These are phyloP conservation scores for Colletotrichum destructivum DNA, from an alignment of 2,329 filamentous ascomycete species.

Conservation along the genomic window DNA sequence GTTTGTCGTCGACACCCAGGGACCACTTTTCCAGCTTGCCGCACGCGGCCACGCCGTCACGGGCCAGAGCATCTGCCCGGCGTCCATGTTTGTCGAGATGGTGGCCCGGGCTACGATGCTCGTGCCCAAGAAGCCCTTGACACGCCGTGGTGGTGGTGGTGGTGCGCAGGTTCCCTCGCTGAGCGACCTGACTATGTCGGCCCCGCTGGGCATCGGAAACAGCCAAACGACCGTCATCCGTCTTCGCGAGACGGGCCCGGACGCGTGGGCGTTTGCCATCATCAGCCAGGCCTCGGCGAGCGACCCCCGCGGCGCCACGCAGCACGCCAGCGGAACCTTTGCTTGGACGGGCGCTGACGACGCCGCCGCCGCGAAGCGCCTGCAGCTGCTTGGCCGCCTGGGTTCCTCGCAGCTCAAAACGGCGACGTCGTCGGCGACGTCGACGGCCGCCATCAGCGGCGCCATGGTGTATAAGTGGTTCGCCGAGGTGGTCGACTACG, in stretches of 20 bases:
- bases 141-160: background rate
- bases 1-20: no score
- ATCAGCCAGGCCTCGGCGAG: background rate
- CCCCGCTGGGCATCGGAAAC: background rate
- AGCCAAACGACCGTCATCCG: background rate
- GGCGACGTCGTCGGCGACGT: background rate
- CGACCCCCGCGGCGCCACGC: background rate
- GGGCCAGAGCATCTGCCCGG: background rate
- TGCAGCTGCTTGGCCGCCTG: background rate
- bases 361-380: background rate
- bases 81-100: conserved; percentile 2
- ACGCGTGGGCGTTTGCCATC: background rate
- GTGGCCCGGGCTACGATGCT: background rate
- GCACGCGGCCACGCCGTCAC: background rate
- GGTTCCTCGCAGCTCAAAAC: background rate
- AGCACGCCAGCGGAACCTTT: background rate
- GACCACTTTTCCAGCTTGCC: background rate
- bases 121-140: background rate
- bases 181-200: background rate
- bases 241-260: background rate
- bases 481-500: background rate
- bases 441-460: background rate
- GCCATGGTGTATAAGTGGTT: background rate
- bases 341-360: background rate
- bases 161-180: background rate